Base-by-base conservation (phyloP, 352 stramenopile genomes). In the Phytopythium litorale region DNA sequence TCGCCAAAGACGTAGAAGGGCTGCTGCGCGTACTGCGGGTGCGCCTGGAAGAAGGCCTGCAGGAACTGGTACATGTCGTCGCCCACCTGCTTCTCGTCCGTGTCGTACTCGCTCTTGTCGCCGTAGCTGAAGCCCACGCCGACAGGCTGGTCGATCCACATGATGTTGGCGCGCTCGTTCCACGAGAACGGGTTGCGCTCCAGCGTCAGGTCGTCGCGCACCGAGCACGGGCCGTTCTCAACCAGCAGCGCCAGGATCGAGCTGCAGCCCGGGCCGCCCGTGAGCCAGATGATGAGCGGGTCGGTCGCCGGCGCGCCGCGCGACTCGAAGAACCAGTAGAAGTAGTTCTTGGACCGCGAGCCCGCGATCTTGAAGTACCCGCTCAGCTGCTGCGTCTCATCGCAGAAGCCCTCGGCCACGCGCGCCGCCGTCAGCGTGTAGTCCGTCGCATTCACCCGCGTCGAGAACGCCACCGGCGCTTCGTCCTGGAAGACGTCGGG, bases 321-420 rank as follows among this genome's bases (percentile, higher is more conserved):
- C 30, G 87, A 96, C 75, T 98, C 94, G 66, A 98, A 98, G 74
- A 98, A 97, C 92, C 94, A 98, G 76, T 97, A 98, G 64, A 99
- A 99, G 66, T 98, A 96, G 71, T 98, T 89, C 76, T 98, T 98
- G 48, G 73, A 85, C 71, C 88, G 83, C 64, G 77, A 88, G 28
- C 81, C 79, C 21, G 75, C 64, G 67, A 96, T 88, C 60, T 91
- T 86, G 64, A 96, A 93, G 78, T 94, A 96, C 37, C 87, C 87
- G 57, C 80, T 90, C 42, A 91, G 62, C 58, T 90, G 79, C 70
- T 90, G 86, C 25, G 84, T 89, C n/a, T 70, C 67, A 65, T 92
- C 80, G 56, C 84, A 91, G 42, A 91, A 93, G 13, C 71, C 72
- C 19, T 77, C 69, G 21, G 79, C 78, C 57, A 91, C 85, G 2